Percentiles rank a stretch among this genome's conserved stretches.
Evolutionary conservation across 192 early-diverging fungal species (phyloP).

Genomic region (Umbelopsis sp.): DNA sequence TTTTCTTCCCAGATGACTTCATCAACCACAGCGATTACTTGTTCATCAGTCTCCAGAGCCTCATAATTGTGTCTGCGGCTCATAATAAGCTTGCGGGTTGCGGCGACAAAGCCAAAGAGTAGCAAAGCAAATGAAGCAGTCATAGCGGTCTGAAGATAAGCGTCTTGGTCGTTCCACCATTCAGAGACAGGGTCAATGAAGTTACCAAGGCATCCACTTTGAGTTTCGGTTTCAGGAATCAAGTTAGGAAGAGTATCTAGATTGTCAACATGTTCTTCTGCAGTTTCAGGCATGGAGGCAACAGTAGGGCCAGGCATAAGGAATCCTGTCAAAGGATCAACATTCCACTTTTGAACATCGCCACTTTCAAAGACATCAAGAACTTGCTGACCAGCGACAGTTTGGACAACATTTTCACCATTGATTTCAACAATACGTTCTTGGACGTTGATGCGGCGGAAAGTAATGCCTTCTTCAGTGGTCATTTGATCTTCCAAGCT

Average conservation of each 20-base stretch:
- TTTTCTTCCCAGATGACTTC: conserved; percentile 21
- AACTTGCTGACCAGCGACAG: conserved; percentile 55
- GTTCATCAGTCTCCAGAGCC: background rate
- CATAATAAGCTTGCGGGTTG: conserved; percentile 26
- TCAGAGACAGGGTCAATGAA: conserved; percentile 25
- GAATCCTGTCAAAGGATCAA: conserved; percentile 36
- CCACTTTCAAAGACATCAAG: conserved; percentile 55
- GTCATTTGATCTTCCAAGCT: conserved; percentile 41
- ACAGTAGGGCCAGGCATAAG: conserved; percentile 25
- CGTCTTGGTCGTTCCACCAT: conserved; percentile 36
- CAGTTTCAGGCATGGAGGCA: background rate
- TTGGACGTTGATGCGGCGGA: conserved; percentile 52
- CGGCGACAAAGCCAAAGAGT: conserved; percentile 27
- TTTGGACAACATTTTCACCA: conserved; percentile 52
- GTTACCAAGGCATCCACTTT: background rate
- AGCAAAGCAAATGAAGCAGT: conserved; percentile 24
- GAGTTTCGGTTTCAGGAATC: background rate
- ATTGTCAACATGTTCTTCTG: background rate
- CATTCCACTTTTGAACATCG: conserved; percentile 42
- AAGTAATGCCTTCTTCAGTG: conserved; percentile 39
- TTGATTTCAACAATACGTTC: conserved; percentile 58
- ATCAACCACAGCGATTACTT: background rate
- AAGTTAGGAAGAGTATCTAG: background rate
- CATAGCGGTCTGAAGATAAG: conserved; percentile 23
- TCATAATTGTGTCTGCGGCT: background rate